Evolutionary conservation across 1,139 yeast species (phyloP).

Genomic region (Pichia sp.): DNA sequence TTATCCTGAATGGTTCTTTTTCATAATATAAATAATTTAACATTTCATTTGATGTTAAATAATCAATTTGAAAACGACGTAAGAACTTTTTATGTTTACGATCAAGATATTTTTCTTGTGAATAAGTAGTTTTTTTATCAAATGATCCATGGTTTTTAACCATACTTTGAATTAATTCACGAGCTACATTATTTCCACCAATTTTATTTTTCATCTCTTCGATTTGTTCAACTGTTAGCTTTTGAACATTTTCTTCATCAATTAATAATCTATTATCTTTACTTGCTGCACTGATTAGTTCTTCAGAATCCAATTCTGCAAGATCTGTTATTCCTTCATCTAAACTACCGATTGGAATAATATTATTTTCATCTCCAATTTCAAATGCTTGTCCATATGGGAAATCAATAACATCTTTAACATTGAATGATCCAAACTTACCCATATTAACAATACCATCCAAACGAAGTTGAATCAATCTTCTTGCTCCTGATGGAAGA

Average conservation of each 20-base stretch:
- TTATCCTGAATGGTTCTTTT: constrained; percentile 64
- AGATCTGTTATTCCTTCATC: constrained; percentile 23
- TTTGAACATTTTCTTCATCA: constrained; percentile 75
- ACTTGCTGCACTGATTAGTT: constrained; percentile 25
- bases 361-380: constrained; percentile 52
- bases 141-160: constrained; percentile 81
- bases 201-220: constrained; percentile 69
- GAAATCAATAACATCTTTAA: constrained; percentile 68
- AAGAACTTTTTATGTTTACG: constrained; percentile 90
- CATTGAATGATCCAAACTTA: constrained; percentile 82
- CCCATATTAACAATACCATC: constrained; percentile 68
- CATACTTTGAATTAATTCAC: constrained; percentile 73
- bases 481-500: constrained; percentile 75
- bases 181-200: constrained; percentile 61
- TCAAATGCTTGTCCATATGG: constrained; percentile 90
- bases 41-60: constrained; percentile 70
- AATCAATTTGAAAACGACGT: constrained; percentile 76
- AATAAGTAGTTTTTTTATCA: constrained; percentile 79
- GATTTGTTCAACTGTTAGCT: constrained; percentile 66
- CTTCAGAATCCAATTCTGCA: constrained; percentile 21
- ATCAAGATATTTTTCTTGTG: constrained; percentile 86
- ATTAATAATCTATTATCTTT: constrained; percentile 66
- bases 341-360: constrained; percentile 41
- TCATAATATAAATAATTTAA: constrained; percentile 62
- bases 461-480: constrained; percentile 58